phyloP scores from a whole-genome alignment of 176 grass and related monocot species.

The Urochloa ruziziensis region DNA sequence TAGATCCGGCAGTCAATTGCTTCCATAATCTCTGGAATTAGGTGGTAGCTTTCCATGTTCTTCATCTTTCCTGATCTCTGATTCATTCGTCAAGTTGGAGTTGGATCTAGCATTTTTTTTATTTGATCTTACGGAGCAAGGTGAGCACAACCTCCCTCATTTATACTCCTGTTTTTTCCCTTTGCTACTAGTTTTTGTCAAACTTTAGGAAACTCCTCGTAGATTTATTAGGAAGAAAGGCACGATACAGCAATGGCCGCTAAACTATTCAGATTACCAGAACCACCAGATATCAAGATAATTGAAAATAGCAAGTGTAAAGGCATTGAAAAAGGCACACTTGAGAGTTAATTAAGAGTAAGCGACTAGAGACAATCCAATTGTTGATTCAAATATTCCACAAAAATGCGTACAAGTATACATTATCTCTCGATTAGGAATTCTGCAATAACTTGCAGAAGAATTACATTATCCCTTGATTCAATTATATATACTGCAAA shows the following conservation, averaged over 20 bases:
- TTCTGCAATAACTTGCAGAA: conserved; percentile 1
- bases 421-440: neutral
- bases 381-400: neutral
- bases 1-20: too few species aligned
- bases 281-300: neutral
- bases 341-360: neutral
- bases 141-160: too few species aligned
- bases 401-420: neutral
- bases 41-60: too few species aligned
- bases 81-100: too few species aligned
- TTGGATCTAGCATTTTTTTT: too few species aligned
- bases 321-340: neutral
- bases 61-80: too few species aligned
- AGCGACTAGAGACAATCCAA: neutral
- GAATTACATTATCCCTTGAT: conserved; percentile 7
- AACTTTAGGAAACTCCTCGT: too few species aligned
- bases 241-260: neutral
- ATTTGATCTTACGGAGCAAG: too few species aligned
- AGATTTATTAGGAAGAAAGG: neutral
- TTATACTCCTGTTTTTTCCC: too few species aligned
- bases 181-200: too few species aligned
- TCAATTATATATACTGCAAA: conserved; percentile 28
- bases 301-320: neutral
- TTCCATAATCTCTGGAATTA: too few species aligned
- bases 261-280: neutral